Conservation (phyloP, 148 eudicot genomes). For the Camellia lanceoleosa region DNA sequence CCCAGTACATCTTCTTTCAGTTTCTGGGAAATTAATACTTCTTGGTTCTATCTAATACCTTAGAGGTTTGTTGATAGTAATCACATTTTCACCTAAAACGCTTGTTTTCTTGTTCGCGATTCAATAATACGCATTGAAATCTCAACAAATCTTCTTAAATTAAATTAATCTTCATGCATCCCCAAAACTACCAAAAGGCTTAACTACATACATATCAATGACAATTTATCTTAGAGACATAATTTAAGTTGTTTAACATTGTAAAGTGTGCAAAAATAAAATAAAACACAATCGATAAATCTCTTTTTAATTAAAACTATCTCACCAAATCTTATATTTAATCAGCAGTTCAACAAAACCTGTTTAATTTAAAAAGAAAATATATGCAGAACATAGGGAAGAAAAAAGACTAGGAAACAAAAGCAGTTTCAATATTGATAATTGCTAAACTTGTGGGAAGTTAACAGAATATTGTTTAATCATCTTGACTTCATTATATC, state of each 20-base stretch:
- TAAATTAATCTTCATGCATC: background rate
- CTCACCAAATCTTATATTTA: constrained; percentile 6
- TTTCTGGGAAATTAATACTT: background rate
- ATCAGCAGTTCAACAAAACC: background rate
- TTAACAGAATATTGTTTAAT: background rate
- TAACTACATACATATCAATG: constrained; percentile 4
- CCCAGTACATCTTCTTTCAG: too few species aligned
- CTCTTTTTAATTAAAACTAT: background rate
- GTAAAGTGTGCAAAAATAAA: background rate
- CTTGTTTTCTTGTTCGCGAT: constrained; percentile 1
- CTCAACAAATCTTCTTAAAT: background rate
- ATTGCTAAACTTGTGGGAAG: background rate
- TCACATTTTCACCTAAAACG: constrained; percentile 6
- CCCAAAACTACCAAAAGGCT: constrained; percentile 4
- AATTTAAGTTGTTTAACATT: background rate
- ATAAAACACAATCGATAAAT: background rate
- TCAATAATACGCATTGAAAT: background rate
- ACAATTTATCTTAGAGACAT: background rate
- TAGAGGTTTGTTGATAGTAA: background rate
- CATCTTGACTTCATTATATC: background rate
- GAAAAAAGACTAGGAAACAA: constrained; percentile 3
- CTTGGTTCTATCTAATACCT: background rate
- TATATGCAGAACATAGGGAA: background rate
- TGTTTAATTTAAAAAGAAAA: background rate
- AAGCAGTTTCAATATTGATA: background rate